A percentile compares a stretch with the other conserved stretches of the same genome.
Evolutionary conservation across 768 basidiomycete genomes (phyloP).

Genomic region (Coprinopsis strossmayeri): DNA sequence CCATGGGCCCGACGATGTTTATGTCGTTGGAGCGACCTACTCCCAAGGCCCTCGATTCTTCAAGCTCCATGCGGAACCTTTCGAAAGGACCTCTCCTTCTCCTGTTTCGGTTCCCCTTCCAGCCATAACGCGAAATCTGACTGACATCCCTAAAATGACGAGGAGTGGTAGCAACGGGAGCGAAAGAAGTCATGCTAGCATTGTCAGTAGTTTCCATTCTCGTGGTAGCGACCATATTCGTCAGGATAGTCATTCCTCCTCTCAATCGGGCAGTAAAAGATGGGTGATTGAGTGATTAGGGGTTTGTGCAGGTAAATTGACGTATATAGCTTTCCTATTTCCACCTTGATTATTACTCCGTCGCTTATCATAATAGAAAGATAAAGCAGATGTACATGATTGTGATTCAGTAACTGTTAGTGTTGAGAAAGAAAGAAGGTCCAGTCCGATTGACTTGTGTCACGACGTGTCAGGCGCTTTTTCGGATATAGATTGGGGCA

Average conservation of each 20-base stretch:
- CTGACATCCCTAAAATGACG: slow-evolving; percentile 18
- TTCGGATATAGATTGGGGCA: neutral
- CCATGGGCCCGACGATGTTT: slow-evolving; percentile 25
- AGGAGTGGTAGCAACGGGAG: slow-evolving; percentile 22
- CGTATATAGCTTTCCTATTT: neutral
- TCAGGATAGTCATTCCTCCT: slow-evolving; percentile 26
- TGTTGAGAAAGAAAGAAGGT: too few relatives aligned
- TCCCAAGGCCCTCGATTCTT: slow-evolving; percentile 43
- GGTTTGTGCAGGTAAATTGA: neutral
- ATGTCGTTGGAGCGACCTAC: slow-evolving; percentile 6
- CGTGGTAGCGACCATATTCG: slow-evolving; percentile 18
- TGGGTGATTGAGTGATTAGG: slow-evolving; percentile 57
- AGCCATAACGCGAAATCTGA: slow-evolving; percentile 29
- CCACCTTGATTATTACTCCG: neutral
- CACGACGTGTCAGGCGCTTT: too few relatives aligned
- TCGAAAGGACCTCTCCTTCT: slow-evolving; percentile 23
- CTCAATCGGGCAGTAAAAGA: slow-evolving; percentile 26
- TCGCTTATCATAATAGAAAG: neutral
- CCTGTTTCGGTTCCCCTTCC: slow-evolving; percentile 26
- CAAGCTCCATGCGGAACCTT: slow-evolving; percentile 32
- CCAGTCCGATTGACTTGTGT: too few relatives aligned
- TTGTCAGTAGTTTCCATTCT: slow-evolving; percentile 23
- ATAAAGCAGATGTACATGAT: neutral
- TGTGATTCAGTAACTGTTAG: too few relatives aligned
- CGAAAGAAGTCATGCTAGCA: slow-evolving; percentile 32